phyloP scores from a whole-genome alignment of 257 asterid species.

The Linaria vulgaris region DNA sequence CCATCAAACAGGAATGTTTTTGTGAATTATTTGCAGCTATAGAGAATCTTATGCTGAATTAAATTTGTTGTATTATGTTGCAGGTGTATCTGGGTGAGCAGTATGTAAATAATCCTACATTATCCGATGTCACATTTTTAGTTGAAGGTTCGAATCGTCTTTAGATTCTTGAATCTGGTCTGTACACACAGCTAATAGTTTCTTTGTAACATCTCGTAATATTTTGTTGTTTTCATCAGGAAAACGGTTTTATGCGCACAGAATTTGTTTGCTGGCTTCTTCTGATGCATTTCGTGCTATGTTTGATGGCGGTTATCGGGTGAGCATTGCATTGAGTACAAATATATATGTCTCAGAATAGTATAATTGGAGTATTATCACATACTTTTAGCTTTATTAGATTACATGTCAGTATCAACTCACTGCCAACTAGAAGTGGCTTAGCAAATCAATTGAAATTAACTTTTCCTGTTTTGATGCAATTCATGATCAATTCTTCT shows the following conservation, averaged over 20 bases:
- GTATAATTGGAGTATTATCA: not conserved
- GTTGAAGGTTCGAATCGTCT: slow-evolving; percentile 67
- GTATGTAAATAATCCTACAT: slow-evolving; percentile 81
- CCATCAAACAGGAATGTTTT: not conserved
- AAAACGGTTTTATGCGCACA: slow-evolving; percentile 87
- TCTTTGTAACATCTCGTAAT: slow-evolving; percentile 16
- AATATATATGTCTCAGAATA: not conserved
- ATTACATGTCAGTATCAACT: too few species aligned
- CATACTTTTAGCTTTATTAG: not conserved
- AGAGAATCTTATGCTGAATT: not conserved
- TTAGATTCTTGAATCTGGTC: not conserved
- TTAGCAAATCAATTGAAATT: too few species aligned
- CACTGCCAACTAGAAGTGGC: too few species aligned
- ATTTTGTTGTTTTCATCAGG: slow-evolving; percentile 34
- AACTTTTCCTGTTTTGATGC: too few species aligned
- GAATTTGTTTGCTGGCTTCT: slow-evolving; percentile 95
- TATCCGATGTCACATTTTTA: slow-evolving; percentile 91
- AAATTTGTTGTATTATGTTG: slow-evolving; percentile 27
- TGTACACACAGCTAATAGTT: slow-evolving; percentile 15
- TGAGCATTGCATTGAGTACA: slow-evolving; percentile 32
- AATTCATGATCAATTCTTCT: too few species aligned
- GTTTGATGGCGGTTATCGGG: slow-evolving; percentile 99
- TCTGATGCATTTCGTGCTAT: slow-evolving; percentile 97
- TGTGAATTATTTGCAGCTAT: not conserved
- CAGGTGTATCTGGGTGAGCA: slow-evolving; percentile 99